A percentile compares a stretch with the other conserved stretches of the same genome.
These are phyloP conservation scores for Crassisporium funariophilum DNA, from an alignment of 768 basidiomycete genomes.

Conservation along the genomic window DNA sequence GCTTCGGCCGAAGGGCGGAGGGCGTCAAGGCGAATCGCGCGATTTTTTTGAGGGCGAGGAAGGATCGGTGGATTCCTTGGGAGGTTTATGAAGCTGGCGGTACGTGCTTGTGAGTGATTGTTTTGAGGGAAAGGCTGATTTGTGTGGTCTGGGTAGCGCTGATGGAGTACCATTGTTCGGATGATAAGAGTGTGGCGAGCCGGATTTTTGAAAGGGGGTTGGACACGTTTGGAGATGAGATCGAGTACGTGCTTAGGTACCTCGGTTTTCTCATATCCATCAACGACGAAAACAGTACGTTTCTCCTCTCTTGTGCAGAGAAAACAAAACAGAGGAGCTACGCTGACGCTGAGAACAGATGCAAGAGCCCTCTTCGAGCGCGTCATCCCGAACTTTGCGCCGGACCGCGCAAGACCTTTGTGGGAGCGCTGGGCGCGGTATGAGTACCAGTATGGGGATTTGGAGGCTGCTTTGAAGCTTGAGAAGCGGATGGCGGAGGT, in stretches of 20 bases:
- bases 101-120: constrained; percentile 28
- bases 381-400: constrained; percentile 73
- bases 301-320: neutral
- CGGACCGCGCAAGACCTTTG: constrained; percentile 78
- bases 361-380: constrained; percentile 95
- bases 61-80: constrained; percentile 79
- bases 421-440: constrained; percentile 98
- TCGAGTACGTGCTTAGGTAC: constrained; percentile 86
- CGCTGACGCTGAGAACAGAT: constrained; percentile 53
- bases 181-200: constrained; percentile 73
- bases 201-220: constrained; percentile 94
- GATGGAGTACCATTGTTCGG: constrained; percentile 94
- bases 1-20: constrained; percentile 87
- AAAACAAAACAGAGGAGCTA: constrained; percentile 6
- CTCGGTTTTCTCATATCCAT: constrained; percentile 91
- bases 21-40: constrained; percentile 77
- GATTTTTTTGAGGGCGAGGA: constrained; percentile 82
- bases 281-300: constrained; percentile 93
- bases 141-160: constrained; percentile 53
- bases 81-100: constrained; percentile 93
- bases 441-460: constrained; percentile 94
- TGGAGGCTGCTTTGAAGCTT: constrained; percentile 84
- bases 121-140: neutral
- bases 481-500: constrained; percentile 88
- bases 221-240: constrained; percentile 78